Conservation (phyloP, 179 eudicot species). For the Beta lomatogona region DNA sequence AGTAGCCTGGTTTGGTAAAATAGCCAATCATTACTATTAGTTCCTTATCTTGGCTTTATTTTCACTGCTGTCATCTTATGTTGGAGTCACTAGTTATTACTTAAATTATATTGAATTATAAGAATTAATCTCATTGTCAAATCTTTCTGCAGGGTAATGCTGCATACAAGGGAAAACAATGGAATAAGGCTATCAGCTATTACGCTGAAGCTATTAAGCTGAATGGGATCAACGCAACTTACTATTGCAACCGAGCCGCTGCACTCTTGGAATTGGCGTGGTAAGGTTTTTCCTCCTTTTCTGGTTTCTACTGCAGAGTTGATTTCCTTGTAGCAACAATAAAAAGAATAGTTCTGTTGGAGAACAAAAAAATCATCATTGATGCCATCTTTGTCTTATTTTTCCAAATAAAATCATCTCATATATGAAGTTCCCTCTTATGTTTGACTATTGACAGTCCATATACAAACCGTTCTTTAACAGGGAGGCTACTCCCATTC, state of each 20-base stretch:
- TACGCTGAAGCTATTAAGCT: slow-evolving; percentile 80
- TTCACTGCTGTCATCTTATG: neutral
- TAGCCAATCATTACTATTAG: neutral
- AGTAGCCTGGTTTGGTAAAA: neutral
- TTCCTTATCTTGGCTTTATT: neutral
- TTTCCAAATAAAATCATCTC: neutral
- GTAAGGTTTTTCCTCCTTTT: slow-evolving; percentile 29
- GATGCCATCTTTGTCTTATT: neutral
- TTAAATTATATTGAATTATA: neutral
- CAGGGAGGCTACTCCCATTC: neutral
- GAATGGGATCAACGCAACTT: slow-evolving; percentile 64
- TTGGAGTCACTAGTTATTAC: neutral
- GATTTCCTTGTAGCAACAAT: neutral
- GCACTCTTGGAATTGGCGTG: slow-evolving; percentile 81
- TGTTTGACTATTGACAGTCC: neutral
- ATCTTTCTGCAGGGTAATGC: slow-evolving; percentile 71
- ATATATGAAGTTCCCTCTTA: neutral
- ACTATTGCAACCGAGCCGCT: slow-evolving; percentile 86
- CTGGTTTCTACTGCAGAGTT: neutral
- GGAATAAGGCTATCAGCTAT: slow-evolving; percentile 79
- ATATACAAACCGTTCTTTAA: neutral
- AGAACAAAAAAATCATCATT: neutral
- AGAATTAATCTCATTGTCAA: neutral
- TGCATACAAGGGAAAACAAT: slow-evolving; percentile 74
- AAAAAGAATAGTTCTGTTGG: neutral